A percentile compares a stretch with the other conserved stretches of the same genome.
Conservation (phyloP, 805 yeast genomes). For the Lachancea dasiensis region DNA sequence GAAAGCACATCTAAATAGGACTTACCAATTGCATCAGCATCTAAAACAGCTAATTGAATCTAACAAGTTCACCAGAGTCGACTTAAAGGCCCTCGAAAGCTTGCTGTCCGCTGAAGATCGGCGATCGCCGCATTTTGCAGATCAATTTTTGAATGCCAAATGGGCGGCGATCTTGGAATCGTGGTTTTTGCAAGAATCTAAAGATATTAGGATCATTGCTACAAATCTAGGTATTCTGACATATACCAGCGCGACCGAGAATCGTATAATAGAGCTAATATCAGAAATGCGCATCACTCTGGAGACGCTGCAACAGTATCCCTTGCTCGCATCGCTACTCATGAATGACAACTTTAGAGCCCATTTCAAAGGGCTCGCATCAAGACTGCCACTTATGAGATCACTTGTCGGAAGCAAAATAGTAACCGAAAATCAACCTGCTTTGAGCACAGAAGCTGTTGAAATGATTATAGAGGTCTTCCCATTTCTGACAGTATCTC, state of each 20-base stretch:
- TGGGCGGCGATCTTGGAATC: constrained; percentile 60
- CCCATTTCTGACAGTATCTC: constrained; percentile 49
- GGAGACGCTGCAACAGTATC: constrained; percentile 41
- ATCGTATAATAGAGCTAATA: constrained; percentile 38
- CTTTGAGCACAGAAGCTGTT: constrained; percentile 34
- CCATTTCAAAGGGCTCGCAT: constrained; percentile 43
- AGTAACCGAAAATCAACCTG: not conserved
- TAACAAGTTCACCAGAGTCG: constrained; percentile 41
- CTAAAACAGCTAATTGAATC: constrained; percentile 42
- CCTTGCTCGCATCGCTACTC: constrained; percentile 50
- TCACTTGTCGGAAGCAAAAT: constrained; percentile 7
- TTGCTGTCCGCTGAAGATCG: constrained; percentile 33
- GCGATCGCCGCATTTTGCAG: constrained; percentile 39
- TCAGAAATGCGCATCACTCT: constrained; percentile 42
- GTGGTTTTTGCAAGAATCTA: constrained; percentile 51
- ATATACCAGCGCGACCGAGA: constrained; percentile 41
- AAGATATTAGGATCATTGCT: constrained; percentile 40
- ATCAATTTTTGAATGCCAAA: constrained; percentile 43
- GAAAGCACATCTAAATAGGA: constrained; percentile 31
- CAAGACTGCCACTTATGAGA: constrained; percentile 42
- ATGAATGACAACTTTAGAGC: constrained; percentile 43
- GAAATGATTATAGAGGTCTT: constrained; percentile 50
- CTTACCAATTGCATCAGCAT: constrained; percentile 45
- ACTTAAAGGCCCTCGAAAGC: constrained; percentile 40
- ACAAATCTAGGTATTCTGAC: constrained; percentile 49